Evolutionary conservation across 441 rosid genomes (phyloP).

Genomic region (Adansonia gregorii): DNA sequence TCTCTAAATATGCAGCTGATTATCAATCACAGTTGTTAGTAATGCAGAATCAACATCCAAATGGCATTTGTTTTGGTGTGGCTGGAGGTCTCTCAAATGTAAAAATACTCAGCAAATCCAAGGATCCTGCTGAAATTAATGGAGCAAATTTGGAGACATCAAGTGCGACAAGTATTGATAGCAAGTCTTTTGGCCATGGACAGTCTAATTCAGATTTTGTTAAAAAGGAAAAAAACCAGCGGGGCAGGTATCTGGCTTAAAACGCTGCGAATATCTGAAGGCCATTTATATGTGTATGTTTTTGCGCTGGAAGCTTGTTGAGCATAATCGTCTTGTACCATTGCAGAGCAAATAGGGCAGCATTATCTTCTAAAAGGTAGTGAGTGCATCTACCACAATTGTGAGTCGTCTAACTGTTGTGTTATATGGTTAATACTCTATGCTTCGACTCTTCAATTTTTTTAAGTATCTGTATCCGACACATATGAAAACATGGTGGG

Average conservation of each 20-base stretch:
- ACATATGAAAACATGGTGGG: too few species aligned
- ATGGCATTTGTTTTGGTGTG: conserved; percentile 45
- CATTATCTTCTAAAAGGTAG: conserved; percentile 49
- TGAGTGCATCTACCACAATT: conserved; percentile 26
- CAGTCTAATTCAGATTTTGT: conserved; percentile 44
- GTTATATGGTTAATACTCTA: neutral
- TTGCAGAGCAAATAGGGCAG: conserved; percentile 49
- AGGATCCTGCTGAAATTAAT: conserved; percentile 44
- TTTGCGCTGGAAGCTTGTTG: neutral
- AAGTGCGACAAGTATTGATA: conserved; percentile 32
- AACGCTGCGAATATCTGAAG: neutral
- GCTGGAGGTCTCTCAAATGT: conserved; percentile 48
- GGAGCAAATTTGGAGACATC: conserved; percentile 46
- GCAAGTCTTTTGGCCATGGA: conserved; percentile 50
- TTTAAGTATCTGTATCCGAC: too few species aligned
- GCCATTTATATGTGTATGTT: neutral
- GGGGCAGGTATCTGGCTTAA: conserved; percentile 47
- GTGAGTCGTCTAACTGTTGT: neutral
- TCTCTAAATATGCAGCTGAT: conserved; percentile 28
- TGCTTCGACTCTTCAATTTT: too few species aligned
- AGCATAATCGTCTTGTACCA: neutral
- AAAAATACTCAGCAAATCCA: conserved; percentile 57
- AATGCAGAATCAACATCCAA: conserved; percentile 37
- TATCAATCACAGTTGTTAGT: conserved; percentile 28
- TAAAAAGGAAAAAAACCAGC: conserved; percentile 40